Conservation (phyloP, 179 eudicot genomes). For the Beta corolliflora region DNA sequence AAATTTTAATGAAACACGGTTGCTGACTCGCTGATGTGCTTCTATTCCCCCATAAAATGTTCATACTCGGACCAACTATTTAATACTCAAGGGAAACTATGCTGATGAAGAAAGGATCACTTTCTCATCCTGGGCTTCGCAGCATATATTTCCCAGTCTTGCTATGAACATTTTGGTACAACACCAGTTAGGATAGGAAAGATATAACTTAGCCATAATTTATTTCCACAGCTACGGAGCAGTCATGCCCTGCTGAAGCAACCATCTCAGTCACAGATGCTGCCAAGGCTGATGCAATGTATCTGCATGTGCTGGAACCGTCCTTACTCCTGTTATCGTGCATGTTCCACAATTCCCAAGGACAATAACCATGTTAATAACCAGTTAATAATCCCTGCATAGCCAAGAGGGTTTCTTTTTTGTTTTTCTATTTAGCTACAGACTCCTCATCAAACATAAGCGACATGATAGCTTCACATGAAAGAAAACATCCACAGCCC, state of each 20-base stretch:
- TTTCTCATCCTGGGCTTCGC: slow-evolving; percentile 22
- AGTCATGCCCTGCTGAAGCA: slow-evolving; percentile 74
- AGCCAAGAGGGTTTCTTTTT: not conserved
- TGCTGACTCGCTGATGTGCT: not conserved
- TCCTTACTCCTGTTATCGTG: slow-evolving; percentile 87
- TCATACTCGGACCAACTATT: slow-evolving; percentile 1
- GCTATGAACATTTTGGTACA: slow-evolving; percentile 14
- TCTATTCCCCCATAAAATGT: slow-evolving; percentile 6
- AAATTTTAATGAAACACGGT: not conserved
- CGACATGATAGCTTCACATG: not conserved
- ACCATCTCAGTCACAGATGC: slow-evolving; percentile 53
- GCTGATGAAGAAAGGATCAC: slow-evolving; percentile 1
- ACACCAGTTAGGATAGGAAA: slow-evolving; percentile 7
- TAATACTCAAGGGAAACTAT: not conserved
- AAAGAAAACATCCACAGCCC: not conserved
- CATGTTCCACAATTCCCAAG: slow-evolving; percentile 92
- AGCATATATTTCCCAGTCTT: slow-evolving; percentile 25
- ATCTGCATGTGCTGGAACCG: slow-evolving; percentile 73
- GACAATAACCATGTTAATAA: slow-evolving; percentile 38
- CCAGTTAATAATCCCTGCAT: not conserved
- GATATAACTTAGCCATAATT: slow-evolving; percentile 9
- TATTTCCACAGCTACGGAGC: slow-evolving; percentile 57
- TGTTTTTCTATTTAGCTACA: not conserved
- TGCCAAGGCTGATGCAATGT: slow-evolving; percentile 59
- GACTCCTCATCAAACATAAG: not conserved